Evolutionary conservation across 2,329 filamentous ascomycete species (phyloP), one percentile per base, ranked within the genome.

Genomic region (Claviceps pazoutovae): DNA sequence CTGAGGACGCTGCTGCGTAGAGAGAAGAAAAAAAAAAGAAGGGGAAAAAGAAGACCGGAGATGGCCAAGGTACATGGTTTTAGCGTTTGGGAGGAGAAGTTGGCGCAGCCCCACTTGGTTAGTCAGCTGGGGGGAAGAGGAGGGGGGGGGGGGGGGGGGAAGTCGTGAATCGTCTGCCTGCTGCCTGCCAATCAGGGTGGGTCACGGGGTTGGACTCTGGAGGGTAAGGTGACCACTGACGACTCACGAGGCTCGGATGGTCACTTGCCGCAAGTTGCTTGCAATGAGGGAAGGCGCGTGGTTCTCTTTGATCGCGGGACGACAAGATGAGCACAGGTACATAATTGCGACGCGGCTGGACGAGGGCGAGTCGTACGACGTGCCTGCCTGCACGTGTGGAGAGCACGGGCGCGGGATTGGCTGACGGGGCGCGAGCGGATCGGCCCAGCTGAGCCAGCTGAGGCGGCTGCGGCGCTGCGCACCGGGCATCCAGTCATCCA

Each of bases 1-100:
- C 9, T 21, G 39, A 54, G 58, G 54, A 53, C 55, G 64, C 63
- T 68, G 67, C 65, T 52, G 57, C 55, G 54, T 57, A 36, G 13
- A 17, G 34, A 23, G 21, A 23, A 3, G 5, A 21, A 6, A 54
- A 50, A 55, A 6, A 8, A 54, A 50, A 55, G 52, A 54, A 54
- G 26, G 57, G 54, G 51, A 54, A 45, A 11, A 9, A 30, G 5
- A 1, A 6, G 3, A 11, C 9, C 3, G 30, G 9, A 30, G 8
- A 30, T 4, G 30, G 2, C 8, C 26, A 9, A 9, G 26, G 26
- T 30, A 51, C 19, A 9, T 30, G 5, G 8, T 45, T 45, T 26
- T 26, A 14, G 21, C 23, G 14, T 44, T 26, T 11, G 8, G 23
- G 3, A 4, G 23, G 6, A 17, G 16, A n/a, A 16, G 23, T 30